phyloP scores from a whole-genome alignment of 129 eudicot genomes.

The Pulicaria dysenterica region DNA sequence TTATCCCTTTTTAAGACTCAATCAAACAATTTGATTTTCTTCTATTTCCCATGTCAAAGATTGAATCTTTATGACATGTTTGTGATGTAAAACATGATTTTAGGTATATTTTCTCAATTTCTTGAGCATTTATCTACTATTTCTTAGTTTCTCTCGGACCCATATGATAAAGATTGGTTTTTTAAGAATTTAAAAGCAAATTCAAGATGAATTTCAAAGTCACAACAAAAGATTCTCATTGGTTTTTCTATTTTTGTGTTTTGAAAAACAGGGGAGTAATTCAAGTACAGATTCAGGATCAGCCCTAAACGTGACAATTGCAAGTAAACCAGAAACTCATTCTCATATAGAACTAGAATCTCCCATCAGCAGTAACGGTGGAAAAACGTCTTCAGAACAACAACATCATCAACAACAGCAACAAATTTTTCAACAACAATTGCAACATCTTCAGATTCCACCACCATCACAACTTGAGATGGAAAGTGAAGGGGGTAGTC shows the following conservation, averaged over 20 bases:
- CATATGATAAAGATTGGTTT: not conserved
- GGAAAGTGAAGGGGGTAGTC: constrained; percentile 65
- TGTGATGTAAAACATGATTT: constrained; percentile 22
- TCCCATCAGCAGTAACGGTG: constrained; percentile 58
- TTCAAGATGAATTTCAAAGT: constrained; percentile 16
- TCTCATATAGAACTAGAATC: constrained; percentile 63
- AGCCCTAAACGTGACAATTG: constrained; percentile 52
- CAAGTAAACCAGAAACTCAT: constrained; percentile 42
- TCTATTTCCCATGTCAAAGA: constrained; percentile 21
- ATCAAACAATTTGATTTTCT: constrained; percentile 17
- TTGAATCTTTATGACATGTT: constrained; percentile 21
- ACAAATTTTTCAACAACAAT: constrained; percentile 41
- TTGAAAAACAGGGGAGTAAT: constrained; percentile 54
- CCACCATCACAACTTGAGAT: constrained; percentile 51
- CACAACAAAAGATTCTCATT: constrained; percentile 28
- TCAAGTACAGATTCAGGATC: constrained; percentile 81
- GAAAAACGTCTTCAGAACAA: constrained; percentile 46
- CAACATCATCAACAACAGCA: constrained; percentile 39
- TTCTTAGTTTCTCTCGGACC: not conserved
- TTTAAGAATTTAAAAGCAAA: not conserved
- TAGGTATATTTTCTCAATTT: not conserved
- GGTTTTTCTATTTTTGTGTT: constrained; percentile 30
- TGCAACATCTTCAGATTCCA: constrained; percentile 50
- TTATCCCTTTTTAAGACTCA: constrained; percentile 33
- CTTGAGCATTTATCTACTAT: not conserved